Base-by-base conservation (phyloP, 2,329 filamentous ascomycete genomes). In the Arthroderma uncinatum region DNA sequence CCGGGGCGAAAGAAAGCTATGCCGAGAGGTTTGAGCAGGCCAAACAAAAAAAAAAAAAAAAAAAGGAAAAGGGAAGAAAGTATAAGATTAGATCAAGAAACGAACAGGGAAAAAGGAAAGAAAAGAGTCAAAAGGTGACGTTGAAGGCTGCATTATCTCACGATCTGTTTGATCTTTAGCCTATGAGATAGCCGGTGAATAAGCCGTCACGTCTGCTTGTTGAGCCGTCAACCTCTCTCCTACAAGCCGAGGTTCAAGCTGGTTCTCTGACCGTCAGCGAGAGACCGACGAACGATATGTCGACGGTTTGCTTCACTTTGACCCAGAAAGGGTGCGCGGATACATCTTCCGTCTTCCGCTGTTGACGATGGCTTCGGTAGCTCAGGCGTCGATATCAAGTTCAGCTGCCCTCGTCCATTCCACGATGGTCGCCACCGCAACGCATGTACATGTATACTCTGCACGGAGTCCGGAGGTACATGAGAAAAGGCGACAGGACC, bases 361-460 rank as follows among this genome's bases (percentile, higher is more conserved):
- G 44, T 1, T 48, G 44, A 48, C 28, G 25, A 21, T 48, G 44
- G 6, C 23, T 42, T 33, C 30, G 30, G 30, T 6, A 10, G 10
- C 30, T 5, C 30, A 33, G 30, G 30, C 30, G 30, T 33, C 30
- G 30, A n/a, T n/a, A 19, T 10, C 44, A 30, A 28, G 44, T 48
- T 48, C 44, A 48, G 44, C 44, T 48, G 44, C 44, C 44, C n/a
- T 30, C 9, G 44, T n/a, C n/a, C n/a, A n/a, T n/a, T n/a, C n/a
- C n/a, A n/a, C n/a, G n/a, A n/a, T n/a, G n/a, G n/a, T n/a, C n/a
- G n/a, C n/a, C n/a, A n/a, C n/a, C n/a, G n/a, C n/a, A n/a, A n/a
- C n/a, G n/a, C n/a, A n/a, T n/a, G n/a, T n/a, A n/a, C n/a, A n/a
- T n/a, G n/a, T n/a, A n/a, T n/a, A n/a, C n/a, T n/a, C n/a, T n/a